Evolutionary conservation across 2,329 filamentous ascomycete genomes (phyloP).

Genomic region (Ascochyta pisi): DNA sequence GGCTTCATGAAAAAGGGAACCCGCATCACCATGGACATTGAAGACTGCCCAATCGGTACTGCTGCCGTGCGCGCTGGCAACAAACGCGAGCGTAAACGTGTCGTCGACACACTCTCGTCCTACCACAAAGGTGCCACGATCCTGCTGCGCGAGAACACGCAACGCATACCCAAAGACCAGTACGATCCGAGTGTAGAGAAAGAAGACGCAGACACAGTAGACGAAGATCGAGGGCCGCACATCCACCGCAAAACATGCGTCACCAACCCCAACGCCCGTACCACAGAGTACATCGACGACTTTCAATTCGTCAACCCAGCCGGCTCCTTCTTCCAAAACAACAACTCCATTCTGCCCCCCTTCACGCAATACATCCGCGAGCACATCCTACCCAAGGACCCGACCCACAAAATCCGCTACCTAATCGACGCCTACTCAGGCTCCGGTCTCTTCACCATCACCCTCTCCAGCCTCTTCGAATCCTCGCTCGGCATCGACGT

Average conservation of each 20-base stretch:
- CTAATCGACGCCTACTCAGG: constrained; percentile 98
- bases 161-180: constrained; percentile 63
- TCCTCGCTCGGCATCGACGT: constrained; percentile 92
- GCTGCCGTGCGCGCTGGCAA: constrained; percentile 82
- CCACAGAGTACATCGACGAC: constrained; percentile 85
- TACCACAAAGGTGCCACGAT: constrained; percentile 88
- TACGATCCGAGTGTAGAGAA: constrained; percentile 33
- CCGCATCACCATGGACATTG: constrained; percentile 84
- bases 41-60: constrained; percentile 96
- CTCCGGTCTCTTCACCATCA: constrained; percentile 96
- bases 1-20: constrained; percentile 91
- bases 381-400: constrained; percentile 67
- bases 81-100: constrained; percentile 76
- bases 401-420: constrained; percentile 67
- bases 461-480: constrained; percentile 80
- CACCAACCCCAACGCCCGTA: constrained; percentile 81
- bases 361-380: constrained; percentile 89
- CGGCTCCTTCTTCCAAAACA: constrained; percentile 98
- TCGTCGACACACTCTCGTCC: constrained; percentile 71
- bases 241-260: constrained; percentile 87
- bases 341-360: constrained; percentile 90
- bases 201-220: constrained; percentile 52
- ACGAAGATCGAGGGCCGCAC: constrained; percentile 65
- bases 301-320: constrained; percentile 91
- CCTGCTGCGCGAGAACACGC: constrained; percentile 84